Evolutionary conservation across 2,329 filamentous ascomycete species (phyloP), one percentile per base, ranked within the genome.

Genomic region (Penicillium sp.): DNA sequence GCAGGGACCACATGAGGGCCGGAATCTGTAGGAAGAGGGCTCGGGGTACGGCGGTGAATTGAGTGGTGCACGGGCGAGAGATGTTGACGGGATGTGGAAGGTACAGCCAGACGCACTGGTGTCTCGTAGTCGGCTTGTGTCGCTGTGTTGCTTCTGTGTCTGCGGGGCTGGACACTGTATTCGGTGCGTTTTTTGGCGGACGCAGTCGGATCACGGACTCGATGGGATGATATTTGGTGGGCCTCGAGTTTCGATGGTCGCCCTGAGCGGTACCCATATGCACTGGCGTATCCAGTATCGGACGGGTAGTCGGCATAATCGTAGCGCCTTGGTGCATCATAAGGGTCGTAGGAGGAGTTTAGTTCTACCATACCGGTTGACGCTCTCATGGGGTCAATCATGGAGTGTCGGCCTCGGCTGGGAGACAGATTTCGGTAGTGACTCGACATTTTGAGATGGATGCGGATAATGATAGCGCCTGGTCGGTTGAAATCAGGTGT

Each of bases 321-420:
- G 41, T 71, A 67, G 42, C 68, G 68, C 43, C 68, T 59, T 8
- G 69, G 63, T 7, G 65, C 62, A 31, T 72, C 66, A 53, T 75
- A 74, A 6, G 68, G 64, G 50, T 78, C 73, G 54, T 69, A 67
- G 43, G 71, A 69, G 12, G 74, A 70, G 48, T 62, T 68, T 40
- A 71, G 64, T 48, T 72, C 66, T 42, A 78, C 70, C 46, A 71
- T 76, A 38, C 75, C 75, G 7, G 75, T 78, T 19, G 77, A 78
- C 31, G 75, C 70, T 41, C 75, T 73, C 67, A 73, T 68, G 29
- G 75, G 74, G 48, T 77, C 75, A 49, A 69, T 63, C 60, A 72
- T 59, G 57, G 61, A 54, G 37, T 62, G 56, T 27, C 70, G 69
- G 27, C 67, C 67, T 52, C 67, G 63, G 4, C 66, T 66, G 15